Evolutionary conservation across 371 early-diverging fungal genomes (phyloP).

Genomic region (Circinella minor): DNA sequence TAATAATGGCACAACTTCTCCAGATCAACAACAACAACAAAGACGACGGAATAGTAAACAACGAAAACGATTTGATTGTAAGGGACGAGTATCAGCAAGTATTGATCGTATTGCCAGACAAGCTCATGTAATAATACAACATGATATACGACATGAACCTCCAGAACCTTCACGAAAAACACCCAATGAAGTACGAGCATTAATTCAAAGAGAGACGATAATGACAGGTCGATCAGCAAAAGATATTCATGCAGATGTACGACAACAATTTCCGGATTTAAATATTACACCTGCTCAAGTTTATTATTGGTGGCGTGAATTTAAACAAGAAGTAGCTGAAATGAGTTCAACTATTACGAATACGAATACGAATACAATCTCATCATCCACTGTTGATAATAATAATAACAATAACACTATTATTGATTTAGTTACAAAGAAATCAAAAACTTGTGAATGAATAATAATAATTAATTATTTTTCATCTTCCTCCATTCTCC

Average conservation of each 20-base stretch:
- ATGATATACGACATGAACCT: conserved; percentile 12
- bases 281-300: conserved; percentile 18
- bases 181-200: not conserved
- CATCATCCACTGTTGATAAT: too few relatives aligned
- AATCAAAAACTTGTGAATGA: too few relatives aligned
- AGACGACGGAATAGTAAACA: conserved; percentile 1
- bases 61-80: conserved; percentile 14
- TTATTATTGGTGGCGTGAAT: conserved; percentile 22
- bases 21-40: not conserved
- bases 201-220: not conserved
- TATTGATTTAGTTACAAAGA: too few relatives aligned
- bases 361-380: not conserved
- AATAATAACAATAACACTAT: too few relatives aligned
- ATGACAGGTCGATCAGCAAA: conserved; percentile 1
- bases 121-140: conserved; percentile 8
- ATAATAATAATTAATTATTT: too few relatives aligned
- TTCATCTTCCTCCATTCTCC: too few relatives aligned
- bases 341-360: not conserved
- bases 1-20: not conserved
- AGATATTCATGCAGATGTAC: conserved; percentile 10
- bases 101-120: conserved; percentile 14
- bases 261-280: conserved; percentile 7
- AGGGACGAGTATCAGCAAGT: conserved; percentile 11
- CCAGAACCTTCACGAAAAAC: conserved; percentile 17
- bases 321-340: conserved; percentile 2